Evolutionary conservation across 2,329 filamentous ascomycete species (phyloP), one percentile per base, ranked within the genome.

Genomic region (Aureobasidium vineae): DNA sequence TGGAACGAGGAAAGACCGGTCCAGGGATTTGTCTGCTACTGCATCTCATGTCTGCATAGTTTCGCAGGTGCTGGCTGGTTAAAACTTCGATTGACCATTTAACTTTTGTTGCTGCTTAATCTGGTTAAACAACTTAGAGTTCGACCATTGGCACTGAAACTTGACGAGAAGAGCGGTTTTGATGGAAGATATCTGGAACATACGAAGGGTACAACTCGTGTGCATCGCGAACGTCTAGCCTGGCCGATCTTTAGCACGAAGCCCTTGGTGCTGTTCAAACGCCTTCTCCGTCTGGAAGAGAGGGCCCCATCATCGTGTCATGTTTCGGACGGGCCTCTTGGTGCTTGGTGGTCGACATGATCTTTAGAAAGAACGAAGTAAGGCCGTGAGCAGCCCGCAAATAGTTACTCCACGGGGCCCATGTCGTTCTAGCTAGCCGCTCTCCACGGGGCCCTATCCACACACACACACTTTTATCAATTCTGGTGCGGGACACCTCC

Each of bases 371-470:
- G n/a, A 38, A 61, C 57, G 57, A 61, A 49, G 57, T 47, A 61
- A 49, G 57, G 43, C 57, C 57, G 57, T 19, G n/a, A 36, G 40
- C 11, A 47, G 57, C 57, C 57, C 57, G 31, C 41, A 38, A 11
- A 61, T 38, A 49, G 33, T 36, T 36, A 61, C 57, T 61, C 57
- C 57, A 61, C 57, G 57, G 57, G 57, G 41, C 57, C 41, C 41
- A 38, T 49, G 28, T 60, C 56, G 41, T 47, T 61, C 31, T 49
- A 49, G 57, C 41, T 36, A 13, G 11, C 56, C 23, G 33, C 53
- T 61, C 43, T 61, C 54, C 54, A 59, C 15, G 54, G 54, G 54
- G 54, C 54, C 53, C 54, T 43, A 33, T 59, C 54, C 54, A 59
- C 43, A 23, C 54, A 23, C 54, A 59, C 54, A 52, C 49, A 26